Base-by-base conservation (phyloP, 495 filamentous ascomycete species). In the Neurospora sp. region DNA sequence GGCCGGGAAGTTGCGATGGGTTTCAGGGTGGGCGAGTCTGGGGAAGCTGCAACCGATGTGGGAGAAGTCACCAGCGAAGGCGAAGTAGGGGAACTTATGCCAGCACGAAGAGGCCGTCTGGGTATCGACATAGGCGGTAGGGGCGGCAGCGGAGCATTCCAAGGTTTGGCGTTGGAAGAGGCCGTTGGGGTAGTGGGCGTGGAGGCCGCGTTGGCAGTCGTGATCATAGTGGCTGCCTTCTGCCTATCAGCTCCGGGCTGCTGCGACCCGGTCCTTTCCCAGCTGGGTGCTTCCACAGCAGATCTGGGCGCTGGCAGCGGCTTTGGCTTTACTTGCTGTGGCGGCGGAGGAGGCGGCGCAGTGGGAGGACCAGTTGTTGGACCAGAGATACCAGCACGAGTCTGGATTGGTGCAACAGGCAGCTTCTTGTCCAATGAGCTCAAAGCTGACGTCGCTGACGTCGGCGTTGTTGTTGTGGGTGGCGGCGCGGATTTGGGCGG, bases 101-200 rank as follows among this genome's bases (percentile, higher is more conserved):
- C 77, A 59, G 74, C 59, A 70, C 75, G 77, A 59, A 81, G 77
- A 48, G 81, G 79, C 46, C 78, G 77, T 31, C 79, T 75, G 38
- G 78, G 76, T 31, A 81, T 80, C 48, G 76, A 70, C 75, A 77
- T 79, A 11, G 70, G 74, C 70, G 76, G 77, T 7, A 79, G 72
- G 6, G 79, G 78, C 42, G 79, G 80, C 4, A 79, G 75, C n/a
- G 80, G 80, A 39, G 78, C 79, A 66, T 75, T 48, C 37, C 77
- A 71, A 38, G 77, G 75, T 62, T 71, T 76, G 35, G 69, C 62
- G 18, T 46, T 69, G 54, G 75, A 23, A 71, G 76, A 71, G 70
- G 69, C 39, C 41, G 27, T 44, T 77, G 75, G n/a, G 75, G 78
- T 18, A 78, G 76, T 20, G 77, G 77, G 20, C 70, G 73, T 3